Percentiles rank a stretch among this genome's conserved stretches.
Evolutionary conservation across 2,329 filamentous ascomycete genomes (phyloP).

Genomic region (Leptographium galeiforme): DNA sequence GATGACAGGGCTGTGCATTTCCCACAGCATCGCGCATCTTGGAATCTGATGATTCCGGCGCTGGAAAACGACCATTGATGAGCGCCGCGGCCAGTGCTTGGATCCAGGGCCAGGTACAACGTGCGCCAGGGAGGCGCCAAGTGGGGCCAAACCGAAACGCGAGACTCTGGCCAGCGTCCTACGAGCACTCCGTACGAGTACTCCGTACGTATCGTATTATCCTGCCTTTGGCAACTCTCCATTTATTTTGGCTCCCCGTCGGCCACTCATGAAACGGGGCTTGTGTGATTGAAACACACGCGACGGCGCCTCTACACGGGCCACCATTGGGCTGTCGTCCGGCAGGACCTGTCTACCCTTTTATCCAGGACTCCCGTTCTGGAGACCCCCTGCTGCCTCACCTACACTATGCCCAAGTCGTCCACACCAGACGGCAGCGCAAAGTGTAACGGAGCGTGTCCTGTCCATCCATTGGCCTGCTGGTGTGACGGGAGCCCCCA

Average conservation of each 20-base stretch:
- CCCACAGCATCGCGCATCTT: too few species aligned
- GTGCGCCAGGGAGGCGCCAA: not conserved
- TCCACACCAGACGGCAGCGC: not conserved
- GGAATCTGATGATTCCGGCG: not conserved
- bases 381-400: not conserved
- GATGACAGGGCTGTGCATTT: too few species aligned
- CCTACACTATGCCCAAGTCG: not conserved
- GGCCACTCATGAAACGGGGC: constrained; percentile 9
- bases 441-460: not conserved
- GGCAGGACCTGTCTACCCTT: not conserved
- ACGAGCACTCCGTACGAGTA: not conserved
- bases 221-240: not conserved
- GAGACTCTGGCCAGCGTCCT: not conserved
- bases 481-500: not conserved
- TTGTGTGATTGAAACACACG: constrained; percentile 12
- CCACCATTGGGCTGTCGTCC: constrained; percentile 5
- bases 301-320: constrained; percentile 9
- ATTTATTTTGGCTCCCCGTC: not conserved
- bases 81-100: not conserved
- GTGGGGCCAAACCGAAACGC: constrained; percentile 1
- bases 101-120: not conserved
- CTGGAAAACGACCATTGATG: not conserved
- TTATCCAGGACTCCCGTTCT: too few species aligned
- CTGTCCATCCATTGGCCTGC: not conserved
- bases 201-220: not conserved